Evolutionary conservation across 306 rosid genomes (phyloP).

Genomic region (Castanea sativa): DNA sequence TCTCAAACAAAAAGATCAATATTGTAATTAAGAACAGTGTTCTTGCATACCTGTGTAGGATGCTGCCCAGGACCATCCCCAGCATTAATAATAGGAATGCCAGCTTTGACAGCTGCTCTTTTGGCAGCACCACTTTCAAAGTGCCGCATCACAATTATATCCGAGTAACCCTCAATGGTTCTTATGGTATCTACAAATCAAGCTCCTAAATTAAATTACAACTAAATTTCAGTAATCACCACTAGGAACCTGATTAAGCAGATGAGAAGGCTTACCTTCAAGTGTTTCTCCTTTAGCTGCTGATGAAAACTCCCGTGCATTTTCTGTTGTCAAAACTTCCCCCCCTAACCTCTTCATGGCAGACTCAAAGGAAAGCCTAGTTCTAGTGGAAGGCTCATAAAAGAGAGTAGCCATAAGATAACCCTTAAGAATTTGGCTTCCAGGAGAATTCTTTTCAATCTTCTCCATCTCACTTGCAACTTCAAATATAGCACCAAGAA

Average conservation of each 20-base stretch:
- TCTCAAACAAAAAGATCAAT: background rate
- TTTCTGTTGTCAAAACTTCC: conserved; percentile 88
- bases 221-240: conserved; percentile 4
- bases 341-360: conserved; percentile 96
- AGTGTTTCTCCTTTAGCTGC: conserved; percentile 97
- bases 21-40: background rate
- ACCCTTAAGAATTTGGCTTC: conserved; percentile 76
- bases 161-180: conserved; percentile 87
- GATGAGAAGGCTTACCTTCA: conserved; percentile 53
- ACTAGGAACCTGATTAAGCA: background rate
- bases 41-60: conserved; percentile 68
- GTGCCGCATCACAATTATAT: conserved; percentile 87
- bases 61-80: conserved; percentile 99
- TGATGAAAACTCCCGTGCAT: conserved; percentile 87
- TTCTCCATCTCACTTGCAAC: conserved; percentile 82
- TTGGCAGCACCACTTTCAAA: conserved; percentile 94
- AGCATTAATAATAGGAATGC: conserved; percentile 84
- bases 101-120: conserved; percentile 81
- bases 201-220: conserved; percentile 2
- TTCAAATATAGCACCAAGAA: conserved; percentile 59
- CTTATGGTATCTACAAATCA: conserved; percentile 72
- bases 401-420: conserved; percentile 92
- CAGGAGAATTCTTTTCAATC: conserved; percentile 64
- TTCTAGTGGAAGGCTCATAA: conserved; percentile 92
- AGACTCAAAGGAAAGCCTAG: conserved; percentile 91